Evolutionary conservation across 2,329 filamentous ascomycete species (phyloP).

Genomic region (Talaromyces sp.): DNA sequence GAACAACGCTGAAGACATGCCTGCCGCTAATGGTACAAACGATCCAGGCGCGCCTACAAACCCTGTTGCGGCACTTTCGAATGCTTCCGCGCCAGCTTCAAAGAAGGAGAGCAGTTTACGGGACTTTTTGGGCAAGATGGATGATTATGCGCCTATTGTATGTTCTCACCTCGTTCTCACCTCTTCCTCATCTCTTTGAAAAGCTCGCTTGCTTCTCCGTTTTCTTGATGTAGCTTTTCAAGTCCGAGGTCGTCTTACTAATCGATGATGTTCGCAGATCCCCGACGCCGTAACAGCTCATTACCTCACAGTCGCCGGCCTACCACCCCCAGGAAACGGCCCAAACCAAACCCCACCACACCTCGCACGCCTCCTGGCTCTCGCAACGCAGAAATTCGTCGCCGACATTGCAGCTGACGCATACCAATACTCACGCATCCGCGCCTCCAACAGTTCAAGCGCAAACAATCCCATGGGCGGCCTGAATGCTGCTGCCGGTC

Average conservation of each 20-base stretch:
- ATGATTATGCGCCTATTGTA: constrained; percentile 96
- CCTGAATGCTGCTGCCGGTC: constrained; percentile 63
- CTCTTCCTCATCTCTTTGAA: not conserved
- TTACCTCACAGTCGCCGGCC: constrained; percentile 93
- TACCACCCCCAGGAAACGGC: constrained; percentile 79
- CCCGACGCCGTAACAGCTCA: constrained; percentile 97
- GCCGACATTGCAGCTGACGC: constrained; percentile 95
- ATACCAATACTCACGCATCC: constrained; percentile 95
- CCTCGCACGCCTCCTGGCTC: constrained; percentile 85
- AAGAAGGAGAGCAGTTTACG: constrained; percentile 90
- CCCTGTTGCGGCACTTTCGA: constrained; percentile 19
- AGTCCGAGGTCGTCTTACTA: not conserved
- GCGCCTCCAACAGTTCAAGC: constrained; percentile 81
- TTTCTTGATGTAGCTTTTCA: not conserved
- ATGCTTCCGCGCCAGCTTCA: constrained; percentile 52
- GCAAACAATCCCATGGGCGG: constrained; percentile 90
- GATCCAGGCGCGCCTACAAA: constrained; percentile 20
- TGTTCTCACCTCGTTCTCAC: constrained; percentile 32
- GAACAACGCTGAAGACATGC: constrained; percentile 25
- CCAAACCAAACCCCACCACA: constrained; percentile 74
- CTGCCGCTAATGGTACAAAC: constrained; percentile 19
- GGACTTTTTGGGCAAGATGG: constrained; percentile 94
- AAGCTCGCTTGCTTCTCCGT: not conserved
- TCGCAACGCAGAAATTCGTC: constrained; percentile 99
- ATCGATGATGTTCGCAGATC: constrained; percentile 59